Evolutionary conservation across 2,329 filamentous ascomycete species (phyloP), one percentile per base, ranked within the genome.

Genomic region (Epichloe bromicola): DNA sequence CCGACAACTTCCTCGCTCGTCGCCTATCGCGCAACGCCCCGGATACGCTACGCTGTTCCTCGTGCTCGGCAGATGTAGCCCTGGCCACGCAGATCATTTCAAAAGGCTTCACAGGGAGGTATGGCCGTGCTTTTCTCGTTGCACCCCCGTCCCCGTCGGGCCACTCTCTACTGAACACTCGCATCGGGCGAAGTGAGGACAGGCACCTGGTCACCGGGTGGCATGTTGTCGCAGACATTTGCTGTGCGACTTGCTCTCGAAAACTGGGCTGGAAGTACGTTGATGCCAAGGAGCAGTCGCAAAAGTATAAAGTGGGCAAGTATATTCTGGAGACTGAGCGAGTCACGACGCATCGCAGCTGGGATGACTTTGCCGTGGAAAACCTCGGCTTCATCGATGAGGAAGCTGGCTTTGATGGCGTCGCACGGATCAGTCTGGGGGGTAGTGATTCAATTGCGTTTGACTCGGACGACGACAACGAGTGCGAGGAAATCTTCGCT

Each of bases 261-360:
- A 77, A 77, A 58, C 61, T 85, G 8, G 82, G 82, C 17, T 85
- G 82, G 82, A 84, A 84, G 63, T 85, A 85, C 59, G 71, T 84
- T 42, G 77, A 82, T 61, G 80, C 81, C 2, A 73, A 72, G 53
- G 77, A 83, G 57, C 59, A 68, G 51, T 65, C 70, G 45, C 82
- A 85, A 62, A 74, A 72, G 60, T 85, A 85, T 70, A 85, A 85
- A 65, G 71, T 84, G 47, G 80, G 80, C 57, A 85, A 84, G 63
- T 85, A 78, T 61, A 84, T 85, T 33, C 63, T 85, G 39, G 82
- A 85, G 67, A 78, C 75, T 39, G 74, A 76, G 61, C 68, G 78
- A 49, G 75, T 82, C 15, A 70, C 76, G 23, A 68, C 72, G 12
- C 69, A 71, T 44, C 70, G 72, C 36, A 68, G 64, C 50, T 84